Conservation (phyloP, 1,284 basidiomycete genomes). For the Flammula alnicola region DNA sequence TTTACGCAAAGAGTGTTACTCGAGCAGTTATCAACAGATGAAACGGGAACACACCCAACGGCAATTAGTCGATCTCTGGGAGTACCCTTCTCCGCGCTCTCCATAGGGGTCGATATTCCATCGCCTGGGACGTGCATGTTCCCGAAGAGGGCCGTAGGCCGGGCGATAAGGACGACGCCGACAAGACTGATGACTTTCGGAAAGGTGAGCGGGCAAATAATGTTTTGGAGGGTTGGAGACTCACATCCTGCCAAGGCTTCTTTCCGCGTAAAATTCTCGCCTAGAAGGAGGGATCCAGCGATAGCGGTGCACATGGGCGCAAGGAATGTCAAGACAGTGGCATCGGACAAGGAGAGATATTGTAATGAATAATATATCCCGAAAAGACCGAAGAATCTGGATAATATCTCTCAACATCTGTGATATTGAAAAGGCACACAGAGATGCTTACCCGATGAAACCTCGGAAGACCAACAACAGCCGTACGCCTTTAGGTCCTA, state of each 20-base stretch:
- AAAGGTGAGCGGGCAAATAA: neutral
- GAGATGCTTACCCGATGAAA: slow-evolving; percentile 60
- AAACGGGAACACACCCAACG: slow-evolving; percentile 46
- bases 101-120: neutral
- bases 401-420: neutral
- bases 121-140: slow-evolving; percentile 12
- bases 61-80: slow-evolving; percentile 52
- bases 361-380: slow-evolving; percentile 69
- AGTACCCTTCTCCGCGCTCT: slow-evolving; percentile 35
- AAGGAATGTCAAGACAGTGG: slow-evolving; percentile 79
- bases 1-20: slow-evolving; percentile 6
- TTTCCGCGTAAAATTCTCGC: slow-evolving; percentile 62
- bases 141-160: slow-evolving; percentile 54
- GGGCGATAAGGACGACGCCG: slow-evolving; percentile 68
- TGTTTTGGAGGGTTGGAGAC: slow-evolving; percentile 25
- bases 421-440: neutral
- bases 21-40: neutral
- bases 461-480: slow-evolving; percentile 62
- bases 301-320: slow-evolving; percentile 71
- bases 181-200: slow-evolving; percentile 54
- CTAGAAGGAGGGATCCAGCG: slow-evolving; percentile 70
- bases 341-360: slow-evolving; percentile 74
- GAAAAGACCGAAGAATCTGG: slow-evolving; percentile 20
- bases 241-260: slow-evolving; percentile 69
- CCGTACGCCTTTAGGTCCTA: slow-evolving; percentile 73